Evolutionary conservation across 2,329 filamentous ascomycete genomes (phyloP).

Genomic region (Lasiodiplodia sp.): DNA sequence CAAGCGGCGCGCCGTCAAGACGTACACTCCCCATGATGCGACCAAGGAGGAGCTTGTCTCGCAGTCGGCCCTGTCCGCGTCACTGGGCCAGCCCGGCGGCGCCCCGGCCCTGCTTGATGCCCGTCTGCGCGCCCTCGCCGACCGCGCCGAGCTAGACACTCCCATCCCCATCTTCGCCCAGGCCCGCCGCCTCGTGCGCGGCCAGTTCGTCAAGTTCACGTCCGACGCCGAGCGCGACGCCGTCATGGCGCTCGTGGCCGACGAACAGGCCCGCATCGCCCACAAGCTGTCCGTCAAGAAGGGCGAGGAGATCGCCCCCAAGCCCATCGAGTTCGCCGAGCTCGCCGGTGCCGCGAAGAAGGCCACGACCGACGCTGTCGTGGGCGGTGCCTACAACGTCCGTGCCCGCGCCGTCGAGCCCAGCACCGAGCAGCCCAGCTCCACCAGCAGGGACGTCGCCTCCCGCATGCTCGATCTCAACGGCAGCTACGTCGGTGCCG

Average conservation of each 20-base stretch:
- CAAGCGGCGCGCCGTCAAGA: constrained; percentile 9
- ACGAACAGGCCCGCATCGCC: constrained; percentile 15
- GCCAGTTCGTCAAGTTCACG: constrained; percentile 29
- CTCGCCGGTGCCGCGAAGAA: not conserved
- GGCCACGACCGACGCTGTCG: constrained; percentile 5
- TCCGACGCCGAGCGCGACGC: constrained; percentile 24
- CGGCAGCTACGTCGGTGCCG: constrained; percentile 13
- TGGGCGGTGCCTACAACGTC: constrained; percentile 16
- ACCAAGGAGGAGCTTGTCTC: constrained; percentile 3
- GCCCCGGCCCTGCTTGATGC: constrained; percentile 12
- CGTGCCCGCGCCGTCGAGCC: not conserved
- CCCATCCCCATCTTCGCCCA: not conserved
- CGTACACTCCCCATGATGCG: constrained; percentile 4
- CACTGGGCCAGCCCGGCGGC: constrained; percentile 23
- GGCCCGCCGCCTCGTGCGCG: constrained; percentile 22
- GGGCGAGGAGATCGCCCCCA: constrained; percentile 23
- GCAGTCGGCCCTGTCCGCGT: constrained; percentile 21
- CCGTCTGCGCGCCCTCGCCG: constrained; percentile 18
- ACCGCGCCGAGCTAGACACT: constrained; percentile 5
- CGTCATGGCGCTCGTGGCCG: constrained; percentile 12
- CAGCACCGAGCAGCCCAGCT: too few relatives aligned
- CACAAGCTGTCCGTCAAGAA: constrained; percentile 24
- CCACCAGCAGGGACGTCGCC: not conserved
- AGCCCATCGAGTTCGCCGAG: constrained; percentile 27
- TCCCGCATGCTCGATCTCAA: constrained; percentile 14